Conservation (phyloP, 352 stramenopile genomes). For the Globisporangium acanthophoron region DNA sequence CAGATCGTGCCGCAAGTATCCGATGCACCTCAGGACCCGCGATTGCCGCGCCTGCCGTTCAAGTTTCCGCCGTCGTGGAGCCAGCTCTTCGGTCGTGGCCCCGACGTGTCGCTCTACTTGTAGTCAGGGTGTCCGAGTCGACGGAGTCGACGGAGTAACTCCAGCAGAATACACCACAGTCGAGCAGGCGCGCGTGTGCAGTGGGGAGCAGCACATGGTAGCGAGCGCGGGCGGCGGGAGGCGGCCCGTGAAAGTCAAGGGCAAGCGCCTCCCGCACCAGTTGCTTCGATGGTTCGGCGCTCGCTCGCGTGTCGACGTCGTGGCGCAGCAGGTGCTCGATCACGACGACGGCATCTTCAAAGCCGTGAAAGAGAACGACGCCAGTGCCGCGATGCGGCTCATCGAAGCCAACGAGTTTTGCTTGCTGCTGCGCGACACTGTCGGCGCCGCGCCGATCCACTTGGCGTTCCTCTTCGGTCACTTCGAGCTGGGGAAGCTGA, state of each 20-base stretch:
- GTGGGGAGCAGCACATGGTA: neutral
- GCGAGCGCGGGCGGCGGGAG: constrained; percentile 3
- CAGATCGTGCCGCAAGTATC: constrained; percentile 8
- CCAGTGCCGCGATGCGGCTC: constrained; percentile 15
- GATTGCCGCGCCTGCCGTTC: constrained; percentile 22
- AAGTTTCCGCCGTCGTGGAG: constrained; percentile 55
- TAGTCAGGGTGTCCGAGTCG: constrained; percentile 17
- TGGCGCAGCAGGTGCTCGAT: constrained; percentile 52
- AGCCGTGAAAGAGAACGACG: constrained; percentile 43
- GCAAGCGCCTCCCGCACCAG: constrained; percentile 12
- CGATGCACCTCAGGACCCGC: neutral
- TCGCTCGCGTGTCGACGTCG: constrained; percentile 35
- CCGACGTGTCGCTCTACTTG: constrained; percentile 49
- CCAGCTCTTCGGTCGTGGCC: constrained; percentile 55
- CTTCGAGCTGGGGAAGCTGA: constrained; percentile 39
- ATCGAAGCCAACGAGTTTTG: constrained; percentile 30
- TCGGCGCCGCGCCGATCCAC: constrained; percentile 40
- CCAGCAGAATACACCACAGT: neutral
- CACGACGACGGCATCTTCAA: constrained; percentile 54
- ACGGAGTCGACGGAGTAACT: neutral
- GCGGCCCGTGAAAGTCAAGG: constrained; percentile 13
- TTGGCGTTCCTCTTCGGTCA: constrained; percentile 58
- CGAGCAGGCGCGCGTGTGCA: neutral
- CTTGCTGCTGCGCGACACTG: constrained; percentile 38
- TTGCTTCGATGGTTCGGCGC: constrained; percentile 20